Evolutionary conservation across 2,329 filamentous ascomycete genomes (phyloP).

Genomic region (Cytospora paraplurivora): DNA sequence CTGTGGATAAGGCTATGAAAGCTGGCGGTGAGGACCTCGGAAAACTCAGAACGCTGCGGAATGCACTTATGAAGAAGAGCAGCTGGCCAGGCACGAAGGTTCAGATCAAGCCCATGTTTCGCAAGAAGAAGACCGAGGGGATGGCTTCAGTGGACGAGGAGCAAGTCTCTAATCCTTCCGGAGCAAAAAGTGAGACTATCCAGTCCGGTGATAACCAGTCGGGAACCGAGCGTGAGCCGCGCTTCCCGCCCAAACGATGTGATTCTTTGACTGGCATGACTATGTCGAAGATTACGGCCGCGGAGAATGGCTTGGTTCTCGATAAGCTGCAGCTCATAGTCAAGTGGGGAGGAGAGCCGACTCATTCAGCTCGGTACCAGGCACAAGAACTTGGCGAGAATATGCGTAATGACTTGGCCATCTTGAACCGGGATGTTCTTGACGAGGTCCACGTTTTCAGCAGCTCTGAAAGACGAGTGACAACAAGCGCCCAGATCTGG

Average conservation of each 20-base stretch:
- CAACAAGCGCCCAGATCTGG: constrained; percentile 96
- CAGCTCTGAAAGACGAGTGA: constrained; percentile 92
- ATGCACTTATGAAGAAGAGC: constrained; percentile 89
- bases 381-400: constrained; percentile 92
- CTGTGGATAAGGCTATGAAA: constrained; percentile 77
- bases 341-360: constrained; percentile 98
- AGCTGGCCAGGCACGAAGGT: constrained; percentile 96
- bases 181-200: constrained; percentile 28
- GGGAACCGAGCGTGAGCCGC: constrained; percentile 34
- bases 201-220: constrained; percentile 19
- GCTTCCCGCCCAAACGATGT: constrained; percentile 62
- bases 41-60: constrained; percentile 84
- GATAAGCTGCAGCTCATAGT: constrained; percentile 98
- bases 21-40: constrained; percentile 80
- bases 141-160: constrained; percentile 43
- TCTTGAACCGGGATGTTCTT: constrained; percentile 89
- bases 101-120: constrained; percentile 99
- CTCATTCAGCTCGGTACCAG: constrained; percentile 95
- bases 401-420: constrained; percentile 89
- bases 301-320: constrained; percentile 87
- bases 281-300: constrained; percentile 90
- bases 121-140: constrained; percentile 76
- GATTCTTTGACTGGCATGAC: constrained; percentile 89
- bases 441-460: constrained; percentile 95
- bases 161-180: constrained; percentile 35